Evolutionary conservation across 2,329 filamentous ascomycete genomes (phyloP).

Genomic region (Penicillium sp.): DNA sequence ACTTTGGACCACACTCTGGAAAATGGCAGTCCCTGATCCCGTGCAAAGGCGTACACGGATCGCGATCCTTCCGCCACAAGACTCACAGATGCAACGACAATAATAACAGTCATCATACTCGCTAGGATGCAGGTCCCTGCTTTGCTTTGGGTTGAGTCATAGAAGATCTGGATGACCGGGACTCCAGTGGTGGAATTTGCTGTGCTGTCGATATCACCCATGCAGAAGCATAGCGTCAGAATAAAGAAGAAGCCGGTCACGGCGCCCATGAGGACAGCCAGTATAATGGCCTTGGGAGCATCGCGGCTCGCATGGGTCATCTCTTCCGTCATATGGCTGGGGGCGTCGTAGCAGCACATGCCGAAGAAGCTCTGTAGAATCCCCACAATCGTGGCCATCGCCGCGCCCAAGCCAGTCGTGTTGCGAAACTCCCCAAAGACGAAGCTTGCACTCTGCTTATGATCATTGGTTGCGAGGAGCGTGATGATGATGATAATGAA

Average conservation of each 20-base stretch:
- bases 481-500: constrained; percentile 55
- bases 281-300: constrained; percentile 47
- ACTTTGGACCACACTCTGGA: constrained; percentile 4
- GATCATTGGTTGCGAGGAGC: constrained; percentile 53
- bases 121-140: constrained; percentile 45
- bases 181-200: constrained; percentile 50
- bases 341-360: constrained; percentile 53
- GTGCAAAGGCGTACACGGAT: constrained; percentile 39
- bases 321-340: constrained; percentile 57
- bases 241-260: constrained; percentile 52
- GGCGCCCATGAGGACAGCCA: constrained; percentile 46
- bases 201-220: constrained; percentile 50
- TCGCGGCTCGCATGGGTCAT: constrained; percentile 33
- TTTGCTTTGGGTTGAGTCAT: constrained; percentile 46
- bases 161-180: constrained; percentile 55
- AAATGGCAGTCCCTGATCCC: constrained; percentile 17
- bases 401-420: constrained; percentile 51
- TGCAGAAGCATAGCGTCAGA: constrained; percentile 52
- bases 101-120: constrained; percentile 48
- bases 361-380: constrained; percentile 56
- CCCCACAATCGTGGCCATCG: constrained; percentile 54
- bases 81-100: constrained; percentile 43
- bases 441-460: constrained; percentile 55
- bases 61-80: constrained; percentile 47
- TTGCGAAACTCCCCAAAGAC: constrained; percentile 59